Evolutionary conservation across 495 filamentous ascomycete genomes (phyloP), one percentile per base, ranked within the genome.

Genomic region (Penicillium malachiteum): DNA sequence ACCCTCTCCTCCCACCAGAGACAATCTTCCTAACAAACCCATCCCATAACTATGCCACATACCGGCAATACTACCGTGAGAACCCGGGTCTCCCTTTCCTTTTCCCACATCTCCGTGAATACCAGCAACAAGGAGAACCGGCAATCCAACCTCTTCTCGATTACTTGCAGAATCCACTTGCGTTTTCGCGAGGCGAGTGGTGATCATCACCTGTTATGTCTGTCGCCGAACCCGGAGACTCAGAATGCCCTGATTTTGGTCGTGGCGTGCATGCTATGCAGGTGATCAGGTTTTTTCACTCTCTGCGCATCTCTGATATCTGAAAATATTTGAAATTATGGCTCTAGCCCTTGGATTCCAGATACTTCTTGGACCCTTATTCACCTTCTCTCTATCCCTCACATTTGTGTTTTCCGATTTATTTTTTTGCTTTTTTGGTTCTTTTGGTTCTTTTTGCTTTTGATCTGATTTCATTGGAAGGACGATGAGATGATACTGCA

Each of bases 31-130:
- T 76, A 48, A 47, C 64, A 12, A 57, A 65, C 18, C 59, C 75
- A 0, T 55, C 50, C 11, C 52, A 72, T 0, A 78, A 78, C 32
- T 74, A 69, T 32, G 50, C 63, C 10, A 52, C 56, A 35, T 78
- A 78, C 51, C 73, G 72, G 26, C 64, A 73, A 8, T 64, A 67
- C 13, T 75, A 68, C 57, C 34, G 55, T 32, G 44, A 50, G 12
- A 41, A 64, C 11, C 71, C 72, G 0, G 75, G 75, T 6, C 66
- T 74, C n/a, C 75, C 75, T 0, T 76, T 75, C 47, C 63, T 78
- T 8, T 35, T 73, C 5, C 72, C 75, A 6, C 75, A 78, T 55
- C 54, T 76, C 42, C 58, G 64, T 3, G 73, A 76, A 14, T 67
- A 60, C 44, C 65, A 71, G 18, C 63, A 72, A 37, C 52, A 65